These are phyloP conservation scores for Cladophialophora carrionii DNA, from an alignment of 2,329 filamentous ascomycete genomes.

Conservation along the genomic window DNA sequence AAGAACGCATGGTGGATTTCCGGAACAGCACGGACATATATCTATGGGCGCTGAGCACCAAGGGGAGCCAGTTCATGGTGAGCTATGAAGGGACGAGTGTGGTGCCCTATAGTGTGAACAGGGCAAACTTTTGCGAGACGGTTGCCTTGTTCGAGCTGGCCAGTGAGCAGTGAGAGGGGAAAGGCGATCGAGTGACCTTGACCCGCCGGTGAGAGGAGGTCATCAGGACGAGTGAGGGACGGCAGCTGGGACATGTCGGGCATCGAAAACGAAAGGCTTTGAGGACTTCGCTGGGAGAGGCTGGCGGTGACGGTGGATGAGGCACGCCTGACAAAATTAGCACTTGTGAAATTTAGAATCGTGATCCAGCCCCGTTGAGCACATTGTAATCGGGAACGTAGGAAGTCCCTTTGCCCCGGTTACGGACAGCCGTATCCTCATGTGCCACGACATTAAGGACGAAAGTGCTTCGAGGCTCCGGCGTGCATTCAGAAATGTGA, in stretches of 20 bases:
- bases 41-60: conserved; percentile 36
- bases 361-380: not conserved
- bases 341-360: not conserved
- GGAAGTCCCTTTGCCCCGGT: not conserved
- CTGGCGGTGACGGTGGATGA: not conserved
- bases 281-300: not conserved
- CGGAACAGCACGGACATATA: conserved; percentile 34
- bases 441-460: not conserved
- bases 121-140: conserved; percentile 35
- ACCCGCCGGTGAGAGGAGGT: not conserved
- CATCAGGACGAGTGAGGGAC: not conserved
- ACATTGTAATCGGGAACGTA: not conserved
- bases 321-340: not conserved
- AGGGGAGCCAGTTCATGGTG: conserved; percentile 36
- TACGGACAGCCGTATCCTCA: not conserved
- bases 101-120: conserved; percentile 36
- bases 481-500: not conserved
- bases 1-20: conserved; percentile 36
- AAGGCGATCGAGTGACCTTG: not conserved
- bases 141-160: conserved; percentile 36
- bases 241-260: not conserved
- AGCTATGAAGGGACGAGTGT: conserved; percentile 33
- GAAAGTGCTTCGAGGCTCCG: not conserved
- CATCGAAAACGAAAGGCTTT: not conserved
- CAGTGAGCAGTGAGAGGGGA: conserved; percentile 17